Percentiles rank a stretch among this genome's conserved stretches.
These are phyloP conservation scores for Trypanosoma cruzi DNA, from an alignment of 208 protist species.

Conservation along the genomic window DNA sequence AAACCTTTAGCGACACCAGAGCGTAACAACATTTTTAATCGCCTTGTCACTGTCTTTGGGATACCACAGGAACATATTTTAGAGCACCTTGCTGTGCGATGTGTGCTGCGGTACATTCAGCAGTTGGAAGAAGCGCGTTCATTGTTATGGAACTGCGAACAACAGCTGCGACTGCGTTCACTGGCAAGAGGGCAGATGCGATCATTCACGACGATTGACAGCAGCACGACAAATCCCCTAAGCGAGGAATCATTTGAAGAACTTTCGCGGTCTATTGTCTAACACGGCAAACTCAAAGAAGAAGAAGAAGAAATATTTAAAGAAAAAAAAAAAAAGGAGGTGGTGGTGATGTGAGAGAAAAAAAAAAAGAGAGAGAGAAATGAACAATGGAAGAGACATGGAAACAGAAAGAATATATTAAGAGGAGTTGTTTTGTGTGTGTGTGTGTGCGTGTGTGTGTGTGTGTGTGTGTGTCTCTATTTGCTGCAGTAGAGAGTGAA, in stretches of 20 bases:
- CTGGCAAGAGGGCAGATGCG: background rate
- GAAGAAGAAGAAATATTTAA: constrained; percentile 27
- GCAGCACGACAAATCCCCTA: background rate
- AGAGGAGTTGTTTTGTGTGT: no score
- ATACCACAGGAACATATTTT: constrained; percentile 67
- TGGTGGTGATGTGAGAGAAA: no score
- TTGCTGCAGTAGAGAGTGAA: no score
- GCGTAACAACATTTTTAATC: constrained; percentile 72
- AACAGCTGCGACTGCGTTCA: background rate
- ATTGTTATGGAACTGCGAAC: constrained; percentile 44
- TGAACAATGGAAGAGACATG: no score
- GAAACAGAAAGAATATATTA: no score
- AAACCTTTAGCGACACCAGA: constrained; percentile 68
- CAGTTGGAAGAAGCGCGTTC: constrained; percentile 54
- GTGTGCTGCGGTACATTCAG: constrained; percentile 72
- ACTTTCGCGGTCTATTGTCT: background rate
- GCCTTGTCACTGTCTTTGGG: constrained; percentile 61
- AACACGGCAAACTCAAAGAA: background rate
- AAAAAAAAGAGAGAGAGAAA: no score
- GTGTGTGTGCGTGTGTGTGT: no score
- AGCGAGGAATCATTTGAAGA: background rate
- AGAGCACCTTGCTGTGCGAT: constrained; percentile 74
- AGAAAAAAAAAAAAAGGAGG: no score
- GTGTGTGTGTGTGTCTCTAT: no score
- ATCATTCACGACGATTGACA: background rate